A percentile compares a stretch with the other conserved stretches of the same genome.
phyloP scores from a whole-genome alignment of 2,329 filamentous ascomycete genomes.

The Penicillium sp. region DNA sequence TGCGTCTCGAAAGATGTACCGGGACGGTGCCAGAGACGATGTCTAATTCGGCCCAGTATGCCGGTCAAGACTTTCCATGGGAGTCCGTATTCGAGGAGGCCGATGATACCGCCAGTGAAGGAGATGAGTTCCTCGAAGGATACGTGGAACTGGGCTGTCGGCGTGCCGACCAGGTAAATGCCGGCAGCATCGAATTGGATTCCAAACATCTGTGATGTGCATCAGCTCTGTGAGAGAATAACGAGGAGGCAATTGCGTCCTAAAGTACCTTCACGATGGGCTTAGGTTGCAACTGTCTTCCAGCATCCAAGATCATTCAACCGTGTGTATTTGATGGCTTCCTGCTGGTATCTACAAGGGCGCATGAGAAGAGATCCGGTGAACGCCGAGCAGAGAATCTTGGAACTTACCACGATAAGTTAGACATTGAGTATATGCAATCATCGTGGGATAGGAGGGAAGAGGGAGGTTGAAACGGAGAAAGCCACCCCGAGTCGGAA shows the following conservation, averaged over 20 bases:
- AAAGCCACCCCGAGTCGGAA: too few relatives aligned
- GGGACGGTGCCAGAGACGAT: conserved; percentile 12
- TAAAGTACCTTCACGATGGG: conserved; percentile 1
- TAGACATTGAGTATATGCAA: background rate
- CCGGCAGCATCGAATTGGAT: conserved; percentile 23
- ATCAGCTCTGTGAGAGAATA: too few relatives aligned
- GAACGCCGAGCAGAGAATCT: too few relatives aligned
- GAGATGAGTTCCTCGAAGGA: conserved; percentile 22
- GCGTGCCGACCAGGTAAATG: conserved; percentile 22
- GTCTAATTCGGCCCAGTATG: conserved; percentile 10
- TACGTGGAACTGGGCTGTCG: conserved; percentile 18
- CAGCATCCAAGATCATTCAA: background rate
- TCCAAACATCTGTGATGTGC: conserved; percentile 17
- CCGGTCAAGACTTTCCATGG: conserved; percentile 16
- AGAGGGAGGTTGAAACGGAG: too few relatives aligned
- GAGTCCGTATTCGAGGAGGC: conserved; percentile 21
- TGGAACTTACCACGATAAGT: background rate
- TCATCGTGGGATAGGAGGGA: conserved; percentile 2
- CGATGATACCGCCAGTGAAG: conserved; percentile 16
- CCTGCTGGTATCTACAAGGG: background rate
- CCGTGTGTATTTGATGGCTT: background rate
- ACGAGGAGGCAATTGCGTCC: too few relatives aligned
- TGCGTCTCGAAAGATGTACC: conserved; percentile 8
- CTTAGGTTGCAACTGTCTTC: background rate
- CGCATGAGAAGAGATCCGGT: too few relatives aligned